Evolutionary conservation across 1,284 basidiomycete genomes (phyloP), one percentile per base, ranked within the genome.

Genomic region (Cutaneotrichosporon cavernicola): DNA sequence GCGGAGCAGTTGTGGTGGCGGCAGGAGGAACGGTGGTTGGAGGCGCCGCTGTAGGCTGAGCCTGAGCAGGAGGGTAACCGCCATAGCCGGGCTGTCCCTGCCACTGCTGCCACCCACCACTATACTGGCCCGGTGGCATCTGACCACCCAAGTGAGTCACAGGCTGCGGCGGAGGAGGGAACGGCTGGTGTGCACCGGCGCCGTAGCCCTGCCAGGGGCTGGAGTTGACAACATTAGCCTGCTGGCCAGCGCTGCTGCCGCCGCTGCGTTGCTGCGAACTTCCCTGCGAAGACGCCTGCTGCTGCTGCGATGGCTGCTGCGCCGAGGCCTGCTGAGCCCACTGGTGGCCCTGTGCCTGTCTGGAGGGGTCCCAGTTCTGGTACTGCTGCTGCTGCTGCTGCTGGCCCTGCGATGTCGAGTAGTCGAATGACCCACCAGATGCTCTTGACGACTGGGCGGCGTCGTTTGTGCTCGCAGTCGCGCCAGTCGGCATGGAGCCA

Each of bases 111-210:
- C 73, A 74, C 52, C 64, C 43, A 46, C 16, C 67, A 32, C 65
- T 66, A 38, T 73, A 72, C 58, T 71, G 69, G 16, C 61, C 62
- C 2, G 64, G 68, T 46, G 69, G 66, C 4, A 66, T 38, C 40
- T 70, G 69, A 46, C 62, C 62, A 47, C 66, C 64, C 66, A 68
- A 65, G 31, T 69, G 68, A 16, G 63, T 64, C 36, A 75, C 68
- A 6, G 70, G 70, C 58, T 74, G 72, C 18, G 70, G 67, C 11
- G 68, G 70, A 9, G 72, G 73, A 46, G 69, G 63, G 68, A 73
- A 69, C 8, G 68, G 66, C 36, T 70, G 69, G 63, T 72, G 71
- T 22, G 57, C 59, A 21, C 63, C 61, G 31, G 56, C 56, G 26
- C 63, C 61, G 34, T 73, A 73, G 26, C 68, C 66, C 61, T 73